These are phyloP conservation scores for Knufia petricola DNA, from an alignment of 2,329 filamentous ascomycete genomes.

Conservation along the genomic window DNA sequence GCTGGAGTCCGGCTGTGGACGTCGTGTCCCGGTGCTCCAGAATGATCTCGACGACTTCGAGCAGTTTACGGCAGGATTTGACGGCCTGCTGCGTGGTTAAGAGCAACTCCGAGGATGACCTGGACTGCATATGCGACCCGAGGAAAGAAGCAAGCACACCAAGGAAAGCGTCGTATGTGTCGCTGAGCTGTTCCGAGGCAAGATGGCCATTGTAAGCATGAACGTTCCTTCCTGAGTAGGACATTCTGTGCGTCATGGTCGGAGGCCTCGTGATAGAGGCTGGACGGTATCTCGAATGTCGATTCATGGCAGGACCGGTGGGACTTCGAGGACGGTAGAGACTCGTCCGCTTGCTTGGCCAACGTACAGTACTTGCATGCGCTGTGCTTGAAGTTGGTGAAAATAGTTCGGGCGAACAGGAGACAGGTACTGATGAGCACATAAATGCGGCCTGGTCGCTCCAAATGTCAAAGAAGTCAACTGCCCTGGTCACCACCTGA, in stretches of 20 bases:
- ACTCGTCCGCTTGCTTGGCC: conserved; percentile 2
- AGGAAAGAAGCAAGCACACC: conserved; percentile 90
- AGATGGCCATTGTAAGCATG: conserved; percentile 58
- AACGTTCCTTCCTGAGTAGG: conserved; percentile 59
- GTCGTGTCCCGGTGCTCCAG: conserved; percentile 67
- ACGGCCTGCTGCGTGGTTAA: conserved; percentile 76
- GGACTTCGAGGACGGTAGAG: not conserved
- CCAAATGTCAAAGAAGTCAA: conserved; percentile 80
- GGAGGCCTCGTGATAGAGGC: conserved; percentile 34
- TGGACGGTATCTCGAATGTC: conserved; percentile 5
- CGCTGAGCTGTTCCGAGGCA: conserved; percentile 71
- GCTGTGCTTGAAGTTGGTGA: conserved; percentile 8
- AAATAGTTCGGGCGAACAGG: conserved; percentile 9
- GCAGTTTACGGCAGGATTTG: conserved; percentile 66
- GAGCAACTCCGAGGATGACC: conserved; percentile 74
- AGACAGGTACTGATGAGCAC: conserved; percentile 18
- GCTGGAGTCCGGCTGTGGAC: conserved; percentile 55
- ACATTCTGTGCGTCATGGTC: conserved; percentile 62
- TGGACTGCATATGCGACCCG: conserved; percentile 85
- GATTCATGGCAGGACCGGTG: not conserved
- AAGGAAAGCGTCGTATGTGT: conserved; percentile 77
- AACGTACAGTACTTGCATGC: conserved; percentile 1
- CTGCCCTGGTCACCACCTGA: conserved; percentile 82
- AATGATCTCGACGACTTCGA: conserved; percentile 72
- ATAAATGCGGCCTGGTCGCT: conserved; percentile 46